Evolutionary conservation across 73 alveolate genomes (phyloP), one percentile per base, ranked within the genome.

Genomic region (Tetrahymena borealis): DNA sequence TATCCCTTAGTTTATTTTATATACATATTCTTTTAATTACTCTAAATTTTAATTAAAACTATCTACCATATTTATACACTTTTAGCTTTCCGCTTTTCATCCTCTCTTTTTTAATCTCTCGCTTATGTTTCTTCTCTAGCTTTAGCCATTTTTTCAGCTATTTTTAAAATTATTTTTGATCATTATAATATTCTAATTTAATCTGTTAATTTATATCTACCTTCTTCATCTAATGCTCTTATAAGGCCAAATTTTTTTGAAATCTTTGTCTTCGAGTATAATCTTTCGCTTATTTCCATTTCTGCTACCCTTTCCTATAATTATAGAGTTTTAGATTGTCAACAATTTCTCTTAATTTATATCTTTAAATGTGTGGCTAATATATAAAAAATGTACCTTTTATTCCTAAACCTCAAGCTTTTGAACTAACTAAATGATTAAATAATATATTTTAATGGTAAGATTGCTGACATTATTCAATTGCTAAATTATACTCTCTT

Each of bases 91-190:
- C 79, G 77, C 32, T 91, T 90, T 38, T 60, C 79, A 32, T 91
- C 94, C 35, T 91, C 90, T 39, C 90, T 91, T 60, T 91, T 91
- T 32, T 91, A 90, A 32, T 91, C 94, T 60, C 90, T 91, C 33
- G 39, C 93, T 39, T 78, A 92, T 32, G 90, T 78, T 60, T 92
- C 91, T 78, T 92, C 95, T 78, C 95, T 92, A 37, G 90, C 95
- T 32, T 92, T 39, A 13, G 95, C 95, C 43, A 92, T 39, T 38
- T 92, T 92, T 78, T 92, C 90, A 37, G 95, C 95, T 92, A 38
- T 36, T 33, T 32, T 39, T 13, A 1, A 16, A 77, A 32, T 60
- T 33, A 92, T n/a, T 3, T 78, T 16, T 24, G 3, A n/a, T n/a
- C 37, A 60, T 15, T 60, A 16, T 24, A 60, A 6, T 3, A n/a